These are phyloP conservation scores for Fraxinus sp. DNA, from an alignment of 305 asterid genomes.

Conservation along the genomic window DNA sequence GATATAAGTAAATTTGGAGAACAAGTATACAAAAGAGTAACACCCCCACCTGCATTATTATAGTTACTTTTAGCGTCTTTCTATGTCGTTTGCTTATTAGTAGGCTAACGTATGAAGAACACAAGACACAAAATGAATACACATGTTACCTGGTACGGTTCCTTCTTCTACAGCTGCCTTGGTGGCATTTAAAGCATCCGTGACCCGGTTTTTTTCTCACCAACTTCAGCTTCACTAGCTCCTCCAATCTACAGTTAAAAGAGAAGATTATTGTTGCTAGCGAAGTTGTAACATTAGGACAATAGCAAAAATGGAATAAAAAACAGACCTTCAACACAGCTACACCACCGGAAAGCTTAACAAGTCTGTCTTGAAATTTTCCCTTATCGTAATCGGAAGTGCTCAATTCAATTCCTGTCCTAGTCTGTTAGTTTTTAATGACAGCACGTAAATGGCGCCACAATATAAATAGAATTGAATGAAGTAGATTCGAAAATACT, in stretches of 20 bases:
- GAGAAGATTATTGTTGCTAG: not conserved
- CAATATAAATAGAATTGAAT: not conserved
- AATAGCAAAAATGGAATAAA: not conserved
- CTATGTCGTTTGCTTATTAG: not conserved
- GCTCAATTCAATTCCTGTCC: conserved; percentile 70
- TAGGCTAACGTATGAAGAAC: not conserved
- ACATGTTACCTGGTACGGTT: conserved; percentile 68
- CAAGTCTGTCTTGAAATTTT: conserved; percentile 89
- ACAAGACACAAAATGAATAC: not conserved
- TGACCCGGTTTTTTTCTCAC: conserved; percentile 87
- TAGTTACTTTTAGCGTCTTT: not conserved
- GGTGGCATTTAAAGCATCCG: conserved; percentile 87
- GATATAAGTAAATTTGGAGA: not conserved
- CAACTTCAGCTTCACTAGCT: conserved; percentile 84
- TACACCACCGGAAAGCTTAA: conserved; percentile 82
- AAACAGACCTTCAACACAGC: conserved; percentile 64
- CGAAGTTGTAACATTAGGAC: too few species aligned
- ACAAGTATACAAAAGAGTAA: conserved; percentile 63
- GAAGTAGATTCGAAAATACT: not conserved
- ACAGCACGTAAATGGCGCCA: not conserved
- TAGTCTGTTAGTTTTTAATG: conserved; percentile 45
- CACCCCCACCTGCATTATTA: conserved; percentile 68
- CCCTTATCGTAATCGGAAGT: conserved; percentile 92
- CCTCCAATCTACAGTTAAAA: conserved; percentile 65
- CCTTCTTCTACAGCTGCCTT: conserved; percentile 97